These are phyloP conservation scores for Penicillium sp. DNA, from an alignment of 2,329 filamentous ascomycete species.

Conservation along the genomic window DNA sequence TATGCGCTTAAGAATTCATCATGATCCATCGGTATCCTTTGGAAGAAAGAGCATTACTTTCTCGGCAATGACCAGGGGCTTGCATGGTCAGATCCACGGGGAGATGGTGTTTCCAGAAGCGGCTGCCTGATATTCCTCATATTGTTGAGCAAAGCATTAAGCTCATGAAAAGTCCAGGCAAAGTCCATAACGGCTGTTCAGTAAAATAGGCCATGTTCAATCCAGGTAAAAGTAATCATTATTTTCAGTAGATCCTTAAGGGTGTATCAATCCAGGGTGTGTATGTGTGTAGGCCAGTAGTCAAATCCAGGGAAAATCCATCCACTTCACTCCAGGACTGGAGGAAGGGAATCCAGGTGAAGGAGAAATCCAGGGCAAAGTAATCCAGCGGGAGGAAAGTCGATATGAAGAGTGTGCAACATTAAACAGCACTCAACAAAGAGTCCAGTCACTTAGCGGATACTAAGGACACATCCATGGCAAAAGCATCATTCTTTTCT, in stretches of 20 bases:
- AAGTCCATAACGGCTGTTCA: constrained; percentile 18
- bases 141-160: constrained; percentile 24
- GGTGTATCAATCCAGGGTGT: constrained; percentile 16
- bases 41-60: constrained; percentile 10
- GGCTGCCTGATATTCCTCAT: constrained; percentile 18
- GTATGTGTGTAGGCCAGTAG: constrained; percentile 17
- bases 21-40: constrained; percentile 18
- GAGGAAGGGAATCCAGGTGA: constrained; percentile 27
- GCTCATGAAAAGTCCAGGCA: constrained; percentile 22
- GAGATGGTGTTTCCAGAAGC: constrained; percentile 17
- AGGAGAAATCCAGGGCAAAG: constrained; percentile 21
- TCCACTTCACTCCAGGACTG: constrained; percentile 37
- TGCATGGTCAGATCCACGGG: constrained; percentile 21
- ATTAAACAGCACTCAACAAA: constrained; percentile 46
- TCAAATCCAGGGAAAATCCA: constrained; percentile 21
- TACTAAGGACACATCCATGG: constrained; percentile 33
- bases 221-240: constrained; percentile 20
- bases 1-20: constrained; percentile 16
- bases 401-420: constrained; percentile 38
- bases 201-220: constrained; percentile 15
- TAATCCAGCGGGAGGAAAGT: constrained; percentile 26
- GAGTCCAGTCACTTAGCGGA: constrained; percentile 42
- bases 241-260: constrained; percentile 17
- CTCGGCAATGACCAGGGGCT: constrained; percentile 6
- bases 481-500: constrained; percentile 33